Evolutionary conservation across 192 early-diverging fungal genomes (phyloP).

Genomic region (Backusella tuberculispora): DNA sequence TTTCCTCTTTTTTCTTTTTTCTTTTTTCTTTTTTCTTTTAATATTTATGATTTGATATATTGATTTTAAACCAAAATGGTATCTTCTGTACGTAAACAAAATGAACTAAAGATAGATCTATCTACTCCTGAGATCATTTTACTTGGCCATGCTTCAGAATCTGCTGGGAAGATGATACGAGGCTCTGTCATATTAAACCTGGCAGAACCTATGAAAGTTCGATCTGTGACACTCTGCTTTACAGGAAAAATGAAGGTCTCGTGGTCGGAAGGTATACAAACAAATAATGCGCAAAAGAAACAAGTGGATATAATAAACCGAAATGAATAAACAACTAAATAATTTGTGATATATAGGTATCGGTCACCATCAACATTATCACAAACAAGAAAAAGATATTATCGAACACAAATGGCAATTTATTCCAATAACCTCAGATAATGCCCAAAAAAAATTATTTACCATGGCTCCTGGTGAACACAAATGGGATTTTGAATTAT

Average conservation of each 20-base stretch:
- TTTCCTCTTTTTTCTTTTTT: background rate
- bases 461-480: conserved; percentile 46
- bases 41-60: background rate
- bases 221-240: conserved; percentile 53
- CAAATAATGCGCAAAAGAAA: background rate
- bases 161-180: conserved; percentile 51
- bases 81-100: conserved; percentile 7
- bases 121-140: conserved; percentile 29
- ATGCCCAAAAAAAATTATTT: conserved; percentile 44
- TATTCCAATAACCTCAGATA: conserved; percentile 30
- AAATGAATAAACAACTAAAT: background rate
- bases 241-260: conserved; percentile 59
- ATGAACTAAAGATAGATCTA: conserved; percentile 30
- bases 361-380: conserved; percentile 41
- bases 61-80: background rate
- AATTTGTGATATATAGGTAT: conserved; percentile 5
- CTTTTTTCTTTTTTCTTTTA: background rate
- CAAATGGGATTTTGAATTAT: conserved; percentile 58
- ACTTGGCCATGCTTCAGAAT: conserved; percentile 38
- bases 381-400: conserved; percentile 44
- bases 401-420: conserved; percentile 61
- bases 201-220: conserved; percentile 54
- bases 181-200: conserved; percentile 53
- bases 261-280: conserved; percentile 45
- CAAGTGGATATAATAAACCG: background rate